Evolutionary conservation across 139 green algal species (phyloP).

Genomic region (Ulvella scutata): DNA sequence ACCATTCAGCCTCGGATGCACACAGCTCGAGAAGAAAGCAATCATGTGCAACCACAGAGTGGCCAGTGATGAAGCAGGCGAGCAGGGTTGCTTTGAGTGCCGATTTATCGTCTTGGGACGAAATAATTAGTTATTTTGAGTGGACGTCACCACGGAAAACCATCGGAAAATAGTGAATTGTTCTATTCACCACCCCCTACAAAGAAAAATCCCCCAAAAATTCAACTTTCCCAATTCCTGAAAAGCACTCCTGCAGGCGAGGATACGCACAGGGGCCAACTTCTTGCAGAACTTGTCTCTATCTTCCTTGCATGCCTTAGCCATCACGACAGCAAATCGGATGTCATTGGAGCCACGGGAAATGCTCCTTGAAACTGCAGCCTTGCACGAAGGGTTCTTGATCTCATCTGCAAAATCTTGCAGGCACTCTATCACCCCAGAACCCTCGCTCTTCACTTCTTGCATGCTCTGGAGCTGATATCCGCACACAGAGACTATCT

Average conservation of each 20-base stretch:
- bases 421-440: conserved; percentile 14
- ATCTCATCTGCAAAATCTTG: conserved; percentile 18
- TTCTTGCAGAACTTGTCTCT: conserved; percentile 27
- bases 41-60: too few species aligned
- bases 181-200: too few species aligned
- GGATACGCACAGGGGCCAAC: conserved; percentile 26
- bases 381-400: conserved; percentile 21
- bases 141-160: too few species aligned
- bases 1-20: background rate
- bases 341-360: conserved; percentile 57
- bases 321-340: conserved; percentile 65
- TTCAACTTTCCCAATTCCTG: too few species aligned
- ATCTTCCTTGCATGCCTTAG: conserved; percentile 48
- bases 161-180: too few species aligned
- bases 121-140: too few species aligned
- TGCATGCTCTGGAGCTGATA: conserved; percentile 17
- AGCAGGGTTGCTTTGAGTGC: too few species aligned
- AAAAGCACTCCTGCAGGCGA: too few species aligned
- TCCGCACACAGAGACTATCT: conserved; percentile 29
- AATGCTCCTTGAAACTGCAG: conserved; percentile 11
- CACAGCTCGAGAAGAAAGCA: too few species aligned
- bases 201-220: too few species aligned
- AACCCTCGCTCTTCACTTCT: conserved; percentile 9
- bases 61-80: too few species aligned
- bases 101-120: too few species aligned